Percentiles rank a stretch among this genome's conserved stretches.
These are phyloP conservation scores for Sugiyamaella boreocaroliniensis DNA, from an alignment of 805 yeast genomes.

Conservation along the genomic window DNA sequence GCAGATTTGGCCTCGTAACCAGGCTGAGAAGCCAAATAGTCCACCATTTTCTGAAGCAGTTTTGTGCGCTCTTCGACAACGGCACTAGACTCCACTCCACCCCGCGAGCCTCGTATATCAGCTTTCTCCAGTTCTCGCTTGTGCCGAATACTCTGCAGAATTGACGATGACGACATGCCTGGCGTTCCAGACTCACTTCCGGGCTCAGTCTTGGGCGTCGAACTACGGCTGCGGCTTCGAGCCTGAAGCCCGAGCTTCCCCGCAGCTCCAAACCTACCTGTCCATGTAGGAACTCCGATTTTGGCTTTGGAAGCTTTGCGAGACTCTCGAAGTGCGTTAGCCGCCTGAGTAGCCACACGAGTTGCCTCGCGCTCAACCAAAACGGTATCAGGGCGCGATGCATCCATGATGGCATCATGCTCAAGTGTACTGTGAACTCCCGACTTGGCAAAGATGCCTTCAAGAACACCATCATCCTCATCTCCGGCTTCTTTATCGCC, in stretches of 20 bases:
- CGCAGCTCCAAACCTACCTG: conserved; percentile 84
- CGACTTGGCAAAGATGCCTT: conserved; percentile 62
- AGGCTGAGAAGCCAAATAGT: conserved; percentile 34
- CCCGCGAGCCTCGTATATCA: neutral
- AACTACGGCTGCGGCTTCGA: neutral
- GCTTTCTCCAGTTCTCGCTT: conserved; percentile 35
- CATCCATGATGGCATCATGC: conserved; percentile 70
- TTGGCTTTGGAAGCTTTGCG: conserved; percentile 42
- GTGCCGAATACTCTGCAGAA: conserved; percentile 43
- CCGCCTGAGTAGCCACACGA: conserved; percentile 56
- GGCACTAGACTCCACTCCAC: neutral
- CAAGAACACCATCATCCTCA: conserved; percentile 59
- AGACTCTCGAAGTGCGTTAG: conserved; percentile 51
- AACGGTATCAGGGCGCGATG: conserved; percentile 45
- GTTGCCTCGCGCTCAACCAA: conserved; percentile 60
- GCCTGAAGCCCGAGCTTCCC: conserved; percentile 44
- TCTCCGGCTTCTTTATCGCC: conserved; percentile 14
- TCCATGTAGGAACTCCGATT: conserved; percentile 92
- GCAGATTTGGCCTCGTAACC: conserved; percentile 43
- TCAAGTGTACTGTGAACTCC: conserved; percentile 69
- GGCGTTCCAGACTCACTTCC: conserved; percentile 5
- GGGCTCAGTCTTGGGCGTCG: neutral
- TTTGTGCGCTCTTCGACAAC: conserved; percentile 16
- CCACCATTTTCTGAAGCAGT: conserved; percentile 34
- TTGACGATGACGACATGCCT: conserved; percentile 37